phyloP scores from a whole-genome alignment of 306 rosid species.

The Cucurbita pepo region DNA sequence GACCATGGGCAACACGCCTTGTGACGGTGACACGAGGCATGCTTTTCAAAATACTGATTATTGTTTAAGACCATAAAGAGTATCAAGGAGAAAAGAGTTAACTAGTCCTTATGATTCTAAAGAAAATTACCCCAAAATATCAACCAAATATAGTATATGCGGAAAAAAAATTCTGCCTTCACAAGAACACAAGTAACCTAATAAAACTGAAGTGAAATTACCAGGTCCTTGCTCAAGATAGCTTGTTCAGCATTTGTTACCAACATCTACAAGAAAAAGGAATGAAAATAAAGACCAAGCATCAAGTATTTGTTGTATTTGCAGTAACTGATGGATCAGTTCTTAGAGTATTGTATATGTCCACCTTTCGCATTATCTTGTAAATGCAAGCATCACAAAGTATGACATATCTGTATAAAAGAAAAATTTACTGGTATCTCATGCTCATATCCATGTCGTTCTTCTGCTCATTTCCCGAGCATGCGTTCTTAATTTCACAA shows the following conservation, averaged over 20 bases:
- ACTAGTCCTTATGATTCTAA: background rate
- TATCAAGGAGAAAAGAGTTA: background rate
- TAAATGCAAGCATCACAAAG: background rate
- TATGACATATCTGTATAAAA: background rate
- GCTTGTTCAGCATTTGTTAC: constrained; percentile 71
- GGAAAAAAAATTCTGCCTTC: background rate
- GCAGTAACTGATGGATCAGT: background rate
- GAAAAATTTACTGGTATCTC: background rate
- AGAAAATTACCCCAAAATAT: background rate
- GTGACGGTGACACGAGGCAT: background rate
- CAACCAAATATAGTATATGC: background rate
- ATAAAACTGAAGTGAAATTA: constrained; percentile 15
- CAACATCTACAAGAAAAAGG: constrained; percentile 42
- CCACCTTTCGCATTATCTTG: background rate
- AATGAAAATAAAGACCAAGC: background rate
- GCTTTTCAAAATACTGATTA: background rate
- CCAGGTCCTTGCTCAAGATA: constrained; percentile 88
- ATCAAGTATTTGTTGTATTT: background rate
- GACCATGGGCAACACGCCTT: too few species aligned
- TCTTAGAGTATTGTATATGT: background rate
- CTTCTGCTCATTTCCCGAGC: background rate
- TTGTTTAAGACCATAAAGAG: background rate
- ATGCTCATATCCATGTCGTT: too few species aligned
- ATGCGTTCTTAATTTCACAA: background rate
- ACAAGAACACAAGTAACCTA: background rate